Evolutionary conservation across 1,284 basidiomycete species (phyloP), one percentile per base, ranked within the genome.

Genomic region (Microbotryum saponariae): DNA sequence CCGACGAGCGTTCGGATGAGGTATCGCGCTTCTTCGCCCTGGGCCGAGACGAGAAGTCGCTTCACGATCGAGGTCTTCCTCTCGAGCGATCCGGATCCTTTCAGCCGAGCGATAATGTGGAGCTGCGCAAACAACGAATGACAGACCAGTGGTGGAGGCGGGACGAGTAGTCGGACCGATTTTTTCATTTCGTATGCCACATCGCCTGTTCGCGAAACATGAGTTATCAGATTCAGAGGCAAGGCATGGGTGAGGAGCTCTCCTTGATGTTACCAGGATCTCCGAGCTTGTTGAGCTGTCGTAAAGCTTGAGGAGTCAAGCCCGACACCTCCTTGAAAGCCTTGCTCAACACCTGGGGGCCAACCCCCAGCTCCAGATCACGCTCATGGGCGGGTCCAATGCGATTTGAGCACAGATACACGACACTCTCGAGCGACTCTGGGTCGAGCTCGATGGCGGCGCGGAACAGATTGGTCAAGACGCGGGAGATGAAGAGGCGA

Each of bases 401-500:
- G 44, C 88, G 84, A 75, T 93, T 96, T 29, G 89, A 90, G 47
- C 93, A 79, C 29, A 96, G 83, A 75, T 94, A 96, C n/a, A 94
- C 78, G n/a, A 88, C 80, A 16, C 88, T 82, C 49, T 88, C 76
- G 51, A 96, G 80, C 51, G 88, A 87, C 12, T 78, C 64, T 0
- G 87, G 82, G 70, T 91, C 85, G 64, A 85, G 82, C 44, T 77
- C 75, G 60, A 85, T 79, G 53, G 94, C 81, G 16, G 83, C 81
- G 23, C 88, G 85, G 14, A 96, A 76, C 10, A 83, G 76, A 66
- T 96, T 96, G 27, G 89, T 91, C 59, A 96, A 77, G 18, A 84
- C 83, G 64, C 90, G 85, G 50, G 86, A 77, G 66, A 96, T 94
- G 37, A 80, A 76, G 51, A 88, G 85, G n/a, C 92, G 83, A 18